A percentile compares a stretch with the other conserved stretches of the same genome.
phyloP scores from a whole-genome alignment of 345 rosid genomes.

The Citrus australasica region DNA sequence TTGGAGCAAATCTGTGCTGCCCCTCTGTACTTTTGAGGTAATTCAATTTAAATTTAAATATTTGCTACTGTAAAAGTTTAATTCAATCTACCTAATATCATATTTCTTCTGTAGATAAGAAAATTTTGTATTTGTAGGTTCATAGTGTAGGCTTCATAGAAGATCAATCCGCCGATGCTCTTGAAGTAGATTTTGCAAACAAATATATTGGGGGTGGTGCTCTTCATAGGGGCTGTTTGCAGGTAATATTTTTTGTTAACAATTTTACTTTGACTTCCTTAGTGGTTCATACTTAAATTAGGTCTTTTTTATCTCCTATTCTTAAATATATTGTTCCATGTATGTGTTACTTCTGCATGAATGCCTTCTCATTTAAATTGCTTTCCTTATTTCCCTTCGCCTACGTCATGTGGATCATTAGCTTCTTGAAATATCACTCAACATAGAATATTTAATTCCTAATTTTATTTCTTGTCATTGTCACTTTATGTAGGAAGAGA shows the following conservation, averaged over 20 bases:
- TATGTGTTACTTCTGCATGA: background rate
- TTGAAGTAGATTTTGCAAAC: conserved; percentile 93
- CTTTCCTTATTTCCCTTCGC: background rate
- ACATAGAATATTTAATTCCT: background rate
- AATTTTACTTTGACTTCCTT: background rate
- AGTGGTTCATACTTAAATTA: background rate
- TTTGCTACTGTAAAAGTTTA: background rate
- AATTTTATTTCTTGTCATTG: background rate
- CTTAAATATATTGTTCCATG: background rate
- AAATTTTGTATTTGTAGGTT: conserved; percentile 37
- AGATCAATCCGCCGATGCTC: conserved; percentile 58
- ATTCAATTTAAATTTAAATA: background rate
- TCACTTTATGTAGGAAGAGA: conserved; percentile 63
- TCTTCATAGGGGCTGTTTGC: conserved; percentile 81
- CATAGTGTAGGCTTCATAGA: conserved; percentile 62
- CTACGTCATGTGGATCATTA: background rate
- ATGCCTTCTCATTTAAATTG: background rate
- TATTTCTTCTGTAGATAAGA: background rate
- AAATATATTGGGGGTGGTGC: conserved; percentile 91
- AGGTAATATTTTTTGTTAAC: conserved; percentile 34
- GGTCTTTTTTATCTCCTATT: background rate
- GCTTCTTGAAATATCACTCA: background rate
- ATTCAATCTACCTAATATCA: background rate
- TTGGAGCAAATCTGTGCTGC: conserved; percentile 62
- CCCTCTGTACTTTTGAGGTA: conserved; percentile 81